Evolutionary conservation across 257 asterid genomes (phyloP), one percentile per base, ranked within the genome.

Genomic region (Nicotiana undulata): DNA sequence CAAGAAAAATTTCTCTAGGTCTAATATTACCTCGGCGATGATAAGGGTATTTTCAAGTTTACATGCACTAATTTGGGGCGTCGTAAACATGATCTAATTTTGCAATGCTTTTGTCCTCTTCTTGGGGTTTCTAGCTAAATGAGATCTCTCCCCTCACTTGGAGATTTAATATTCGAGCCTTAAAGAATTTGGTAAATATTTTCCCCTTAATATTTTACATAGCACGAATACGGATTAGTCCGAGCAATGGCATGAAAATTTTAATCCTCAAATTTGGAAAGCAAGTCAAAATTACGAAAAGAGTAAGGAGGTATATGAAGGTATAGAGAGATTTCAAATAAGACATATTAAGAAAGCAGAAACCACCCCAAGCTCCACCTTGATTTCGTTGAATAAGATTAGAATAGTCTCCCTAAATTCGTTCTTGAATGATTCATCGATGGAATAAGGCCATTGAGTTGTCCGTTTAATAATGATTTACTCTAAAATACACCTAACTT

Each of bases 401-500:
- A 28, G 68, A 74, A 13, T 75, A 24, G 31, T 59, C 80, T 31
- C 3, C 5, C 18, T 8, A 77, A 77, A 53, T 53, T 44, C n/a
- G 4, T 77, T 12, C 12, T 13, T 28, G 8, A 20, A 63, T 12
- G 52, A 70, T 29, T 79, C 31, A 22, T 46, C 24, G 6, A 68
- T 22, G 13, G 77, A 29, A 28, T 46, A 46, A 46, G 78, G 16
- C 40, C 8, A 72, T 72, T 8, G 9, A 74, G 22, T 60, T 29
- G 20, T 67, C 6, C 22, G 49, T 76, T 65, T 70, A 29, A 52
- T 24, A 64, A 84, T 76, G 82, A 65, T 24, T 56, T 59, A 51
- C 76, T 56, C 78, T 68, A 83, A 81, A 76, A 44, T 82, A 52
- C 58, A 66, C 66, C 15, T 51, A 74, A 15, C 89, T 81, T 85